phyloP scores from a whole-genome alignment of 805 yeast species.

The Geotrichum ghanense region DNA sequence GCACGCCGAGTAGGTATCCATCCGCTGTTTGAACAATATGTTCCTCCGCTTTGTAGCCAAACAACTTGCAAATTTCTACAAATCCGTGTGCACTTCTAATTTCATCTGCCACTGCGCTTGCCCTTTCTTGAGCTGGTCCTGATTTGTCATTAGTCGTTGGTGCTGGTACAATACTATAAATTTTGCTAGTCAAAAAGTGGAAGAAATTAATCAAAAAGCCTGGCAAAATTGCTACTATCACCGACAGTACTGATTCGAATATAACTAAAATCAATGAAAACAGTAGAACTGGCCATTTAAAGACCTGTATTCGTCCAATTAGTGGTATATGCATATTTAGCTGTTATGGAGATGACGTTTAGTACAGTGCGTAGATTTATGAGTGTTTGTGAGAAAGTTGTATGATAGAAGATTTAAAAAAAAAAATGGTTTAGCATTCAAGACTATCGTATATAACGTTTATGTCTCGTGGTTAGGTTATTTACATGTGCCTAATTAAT shows the following conservation, averaged over 20 bases:
- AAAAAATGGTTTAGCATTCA: too few species aligned
- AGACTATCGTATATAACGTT: too few species aligned
- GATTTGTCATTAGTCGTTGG: not conserved
- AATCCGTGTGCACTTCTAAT: constrained; percentile 29
- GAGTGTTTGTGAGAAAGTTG: too few species aligned
- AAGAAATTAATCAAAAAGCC: constrained; percentile 16
- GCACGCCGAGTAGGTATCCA: constrained; percentile 64
- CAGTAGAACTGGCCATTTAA: constrained; percentile 25
- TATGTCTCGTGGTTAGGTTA: constrained; percentile 1
- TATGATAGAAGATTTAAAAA: too few species aligned
- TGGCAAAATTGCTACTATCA: constrained; percentile 23
- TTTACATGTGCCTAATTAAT: not conserved
- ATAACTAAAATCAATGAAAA: constrained; percentile 23
- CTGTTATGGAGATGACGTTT: too few species aligned
- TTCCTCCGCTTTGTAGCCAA: constrained; percentile 63
- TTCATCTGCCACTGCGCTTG: constrained; percentile 8
- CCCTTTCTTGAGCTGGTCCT: not conserved
- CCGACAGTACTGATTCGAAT: constrained; percentile 20
- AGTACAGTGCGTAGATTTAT: too few species aligned
- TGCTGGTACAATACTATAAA: constrained; percentile 6
- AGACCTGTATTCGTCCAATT: constrained; percentile 20
- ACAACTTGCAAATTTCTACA: constrained; percentile 52
- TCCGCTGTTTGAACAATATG: constrained; percentile 71
- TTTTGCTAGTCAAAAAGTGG: constrained; percentile 11
- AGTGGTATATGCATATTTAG: constrained; percentile 25